Evolutionary conservation across 2,329 filamentous ascomycete species (phyloP), one percentile per base, ranked within the genome.

Genomic region (Cladosporium sp.): DNA sequence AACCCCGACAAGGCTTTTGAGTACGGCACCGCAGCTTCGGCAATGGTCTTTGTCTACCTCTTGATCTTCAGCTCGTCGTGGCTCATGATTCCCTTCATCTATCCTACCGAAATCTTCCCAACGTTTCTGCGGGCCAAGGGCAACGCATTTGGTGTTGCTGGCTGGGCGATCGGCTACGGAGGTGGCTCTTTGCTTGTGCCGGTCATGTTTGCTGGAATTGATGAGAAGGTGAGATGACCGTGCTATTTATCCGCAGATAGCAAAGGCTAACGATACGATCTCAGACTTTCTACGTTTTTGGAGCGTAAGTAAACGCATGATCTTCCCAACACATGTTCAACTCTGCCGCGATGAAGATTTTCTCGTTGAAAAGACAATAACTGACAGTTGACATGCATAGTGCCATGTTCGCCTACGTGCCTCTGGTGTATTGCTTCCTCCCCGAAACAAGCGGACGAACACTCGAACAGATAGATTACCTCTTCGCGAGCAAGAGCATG

Each of bases 21-120:
- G 51, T 68, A 63, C 50, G 64, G 64, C 39, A 64, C 63, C 17
- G 64, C 60, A 37, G 64, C 62, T 12, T 60, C 64, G 7, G 53
- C 62, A 18, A 61, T 66, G 58, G 63, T 67, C 7, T 68, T 64
- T 49, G 24, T 66, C 20, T 66, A 64, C 39, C 49, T 60, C 36
- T 52, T 62, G 11, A 57, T 66, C 40, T 67, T 66, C 54, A 62
- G 60, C 52, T 56, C 63, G 27, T 58, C 61, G 3, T 66, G 63
- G 61, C 51, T 66, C 9, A 58, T 62, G 47, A 59, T 65, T 18
- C 61, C 64, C 7, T 66, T 60, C 22, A 57, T 51, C 47, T 54
- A 54, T 37, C 47, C 51, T 17, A 54, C 51, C 22, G 51, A 54
- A 29, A 54, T 54, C 32, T 54, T 54, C 47, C 51, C 51, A 24